These are phyloP conservation scores for Podila epicladia DNA, from an alignment of 192 early-diverging fungal species.

Conservation along the genomic window DNA sequence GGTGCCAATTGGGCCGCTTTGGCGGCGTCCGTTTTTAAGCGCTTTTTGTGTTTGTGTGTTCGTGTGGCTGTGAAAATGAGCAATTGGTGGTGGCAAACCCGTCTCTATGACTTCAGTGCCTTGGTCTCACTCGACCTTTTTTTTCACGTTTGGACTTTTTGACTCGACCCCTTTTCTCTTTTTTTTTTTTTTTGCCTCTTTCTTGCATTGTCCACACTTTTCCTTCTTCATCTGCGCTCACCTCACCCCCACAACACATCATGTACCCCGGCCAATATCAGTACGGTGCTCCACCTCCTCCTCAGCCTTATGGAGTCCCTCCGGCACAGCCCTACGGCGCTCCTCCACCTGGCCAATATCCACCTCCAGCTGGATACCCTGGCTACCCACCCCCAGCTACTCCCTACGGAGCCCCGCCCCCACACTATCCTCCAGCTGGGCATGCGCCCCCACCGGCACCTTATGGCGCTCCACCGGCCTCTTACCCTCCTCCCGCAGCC, in stretches of 20 bases:
- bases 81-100: no score
- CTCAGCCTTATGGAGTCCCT: neutral
- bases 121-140: no score
- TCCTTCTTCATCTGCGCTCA: neutral
- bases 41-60: no score
- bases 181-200: neutral
- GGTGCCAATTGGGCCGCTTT: no score
- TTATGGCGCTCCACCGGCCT: conserved; percentile 4
- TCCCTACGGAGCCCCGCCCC: conserved; percentile 33
- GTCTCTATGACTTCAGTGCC: no score
- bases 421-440: conserved; percentile 30
- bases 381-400: conserved; percentile 19
- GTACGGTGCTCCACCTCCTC: conserved; percentile 1
- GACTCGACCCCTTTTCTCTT: neutral
- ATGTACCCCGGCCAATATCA: conserved; percentile 42
- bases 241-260: neutral
- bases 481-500: conserved; percentile 5
- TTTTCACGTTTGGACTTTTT: no score
- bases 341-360: neutral
- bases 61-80: no score
- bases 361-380: conserved; percentile 12
- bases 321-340: conserved; percentile 17
- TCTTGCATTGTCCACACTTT: neutral
- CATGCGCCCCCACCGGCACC: conserved; percentile 30
- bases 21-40: no score